Evolutionary conservation across 345 rosid genomes (phyloP), one percentile per base, ranked within the genome.

Genomic region (Atalantia buxifolia): DNA sequence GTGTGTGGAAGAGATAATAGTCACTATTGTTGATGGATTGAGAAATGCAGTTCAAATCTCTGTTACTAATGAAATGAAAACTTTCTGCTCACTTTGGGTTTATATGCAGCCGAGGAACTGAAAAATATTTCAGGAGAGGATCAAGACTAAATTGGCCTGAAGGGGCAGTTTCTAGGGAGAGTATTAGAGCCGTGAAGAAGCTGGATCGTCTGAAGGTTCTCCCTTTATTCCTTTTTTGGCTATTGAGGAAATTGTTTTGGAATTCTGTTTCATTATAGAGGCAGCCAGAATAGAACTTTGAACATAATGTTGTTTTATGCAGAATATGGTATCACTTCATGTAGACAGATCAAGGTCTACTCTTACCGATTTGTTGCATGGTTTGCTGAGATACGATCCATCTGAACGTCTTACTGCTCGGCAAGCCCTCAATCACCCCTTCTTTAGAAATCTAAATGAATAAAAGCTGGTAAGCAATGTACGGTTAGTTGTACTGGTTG

Each of bases 111-210:
- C 87, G 71, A 13, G 92, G 92, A 66, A 88, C 96, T 9, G 93
- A 90, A 82, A 93, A 89, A 72, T 92, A 88, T 83, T 88, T 90
- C 77, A 86, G 90, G 84, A 87, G 87, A 84, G 93, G 92, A 13
- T 75, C 79, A 22, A 85, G 91, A 75, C 77, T 93, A 50, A 86
- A 94, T 86, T 94, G 97, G 97, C 97, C 98, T 60, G 98, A 90
- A 82, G 97, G 98, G 9, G 97, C 95, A 56, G 88, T 80, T 60
- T 92, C 97, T 19, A 85, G 95, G 77, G 97, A 91, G 71, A 92
- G 97, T 80, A 90, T 94, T 57, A 85, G 91, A 71, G 97, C 98
- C 53, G 98, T 94, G 79, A 87, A 82, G 86, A 92, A 90, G 85
- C 95, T 94, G 38, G 88, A 88, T 78, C 83, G 79, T 35, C 86